Percentiles rank a stretch among this genome's conserved stretches.
Conservation (phyloP, 2,329 filamentous ascomycete species). For the Stemphylium beticola region DNA sequence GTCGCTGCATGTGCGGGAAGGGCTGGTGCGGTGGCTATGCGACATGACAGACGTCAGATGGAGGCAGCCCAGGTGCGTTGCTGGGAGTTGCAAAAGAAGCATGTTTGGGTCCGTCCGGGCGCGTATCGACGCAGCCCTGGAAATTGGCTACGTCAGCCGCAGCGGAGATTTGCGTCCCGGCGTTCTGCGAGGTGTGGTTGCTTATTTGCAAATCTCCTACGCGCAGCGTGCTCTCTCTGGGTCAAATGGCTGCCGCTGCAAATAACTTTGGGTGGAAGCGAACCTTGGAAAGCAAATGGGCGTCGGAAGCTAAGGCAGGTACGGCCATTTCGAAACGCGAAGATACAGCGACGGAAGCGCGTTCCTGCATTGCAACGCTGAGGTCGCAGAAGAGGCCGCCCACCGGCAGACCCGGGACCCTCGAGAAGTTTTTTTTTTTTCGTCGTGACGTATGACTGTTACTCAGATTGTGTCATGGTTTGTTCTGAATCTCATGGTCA, state of each 20-base stretch:
- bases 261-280: neutral
- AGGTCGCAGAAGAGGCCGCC: constrained; percentile 11
- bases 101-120: neutral
- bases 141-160: neutral
- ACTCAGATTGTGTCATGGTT: neutral
- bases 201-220: neutral
- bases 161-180: neutral
- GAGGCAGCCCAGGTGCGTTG: neutral
- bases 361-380: constrained; percentile 12
- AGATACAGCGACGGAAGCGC: constrained; percentile 1
- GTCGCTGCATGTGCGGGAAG: constrained; percentile 13
- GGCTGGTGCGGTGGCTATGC: constrained; percentile 12
- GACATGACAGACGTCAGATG: constrained; percentile 3
- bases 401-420: neutral
- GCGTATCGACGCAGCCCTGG: neutral
- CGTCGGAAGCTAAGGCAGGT: constrained; percentile 15
- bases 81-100: neutral
- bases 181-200: neutral
- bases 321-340: constrained; percentile 6
- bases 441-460: neutral
- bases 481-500: neutral
- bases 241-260: neutral
- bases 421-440: constrained; percentile 3
- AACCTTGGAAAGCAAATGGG: neutral
- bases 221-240: neutral